Evolutionary conservation across 345 rosid species (phyloP).

Genomic region (Arabis hirsuta): DNA sequence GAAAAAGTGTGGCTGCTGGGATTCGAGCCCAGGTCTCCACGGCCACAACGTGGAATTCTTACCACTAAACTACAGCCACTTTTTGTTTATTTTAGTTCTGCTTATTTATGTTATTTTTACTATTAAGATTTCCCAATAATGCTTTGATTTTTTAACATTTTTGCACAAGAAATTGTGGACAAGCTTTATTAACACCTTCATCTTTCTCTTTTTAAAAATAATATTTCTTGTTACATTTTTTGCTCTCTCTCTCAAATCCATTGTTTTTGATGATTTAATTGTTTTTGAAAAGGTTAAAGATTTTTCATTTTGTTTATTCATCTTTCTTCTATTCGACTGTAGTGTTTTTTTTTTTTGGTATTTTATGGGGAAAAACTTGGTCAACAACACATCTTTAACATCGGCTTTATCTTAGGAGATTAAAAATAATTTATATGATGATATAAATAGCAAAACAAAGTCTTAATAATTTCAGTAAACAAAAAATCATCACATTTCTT

Average conservation of each 20-base stretch:
- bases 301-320: not conserved
- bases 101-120: no score
- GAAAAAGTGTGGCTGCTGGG: constrained; percentile 70
- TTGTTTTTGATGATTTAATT: not conserved
- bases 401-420: constrained; percentile 34
- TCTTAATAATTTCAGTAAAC: constrained; percentile 28
- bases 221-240: not conserved
- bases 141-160: constrained; percentile 2
- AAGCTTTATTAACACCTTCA: not conserved
- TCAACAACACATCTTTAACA: constrained; percentile 32
- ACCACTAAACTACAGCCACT: constrained; percentile 88
- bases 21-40: constrained; percentile 92
- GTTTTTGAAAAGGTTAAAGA: not conserved
- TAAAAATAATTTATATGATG: not conserved
- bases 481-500: constrained; percentile 23
- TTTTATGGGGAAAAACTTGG: constrained; percentile 19
- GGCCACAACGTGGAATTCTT: constrained; percentile 87
- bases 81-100: accelerated
- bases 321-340: constrained; percentile 5
- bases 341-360: not conserved
- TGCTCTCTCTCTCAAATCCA: not conserved
- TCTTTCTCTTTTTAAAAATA: no score
- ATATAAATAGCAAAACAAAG: constrained; percentile 17
- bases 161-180: not conserved
- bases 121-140: not conserved